phyloP scores from a whole-genome alignment of 345 rosid genomes.

The Zanthoxylum bungeanum region DNA sequence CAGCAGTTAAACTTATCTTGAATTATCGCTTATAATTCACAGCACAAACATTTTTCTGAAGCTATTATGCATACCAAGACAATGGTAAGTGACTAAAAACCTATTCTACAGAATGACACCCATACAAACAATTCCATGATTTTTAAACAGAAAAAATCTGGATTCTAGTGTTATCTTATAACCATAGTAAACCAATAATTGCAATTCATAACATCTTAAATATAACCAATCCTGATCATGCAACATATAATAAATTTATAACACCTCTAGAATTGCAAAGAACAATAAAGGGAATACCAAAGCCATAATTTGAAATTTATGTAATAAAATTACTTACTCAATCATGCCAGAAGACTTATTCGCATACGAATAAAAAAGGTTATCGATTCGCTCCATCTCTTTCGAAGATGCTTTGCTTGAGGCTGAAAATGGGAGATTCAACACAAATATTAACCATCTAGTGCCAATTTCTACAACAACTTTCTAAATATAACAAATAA shows the following conservation, averaged over 20 bases:
- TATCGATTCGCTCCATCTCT: conserved; percentile 93
- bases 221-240: background rate
- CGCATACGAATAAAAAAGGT: conserved; percentile 61
- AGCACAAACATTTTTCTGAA: background rate
- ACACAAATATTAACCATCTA: conserved; percentile 1
- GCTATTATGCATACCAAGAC: background rate
- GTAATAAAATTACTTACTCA: conserved; percentile 61
- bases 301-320: background rate
- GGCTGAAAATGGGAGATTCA: conserved; percentile 40
- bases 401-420: conserved; percentile 83
- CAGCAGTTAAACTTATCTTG: background rate
- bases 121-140: background rate
- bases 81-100: background rate
- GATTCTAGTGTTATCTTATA: background rate
- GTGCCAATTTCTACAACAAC: background rate
- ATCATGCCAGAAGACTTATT: conserved; percentile 70
- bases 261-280: background rate
- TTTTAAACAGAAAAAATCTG: background rate
- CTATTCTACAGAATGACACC: background rate
- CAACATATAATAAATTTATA: background rate
- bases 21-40: background rate
- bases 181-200: background rate
- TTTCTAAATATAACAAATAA: background rate
- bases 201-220: background rate
- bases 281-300: background rate